Percentiles rank a stretch among this genome's conserved stretches.
These are phyloP conservation scores for Zymoseptoria tritici DNA, from an alignment of 2,329 filamentous ascomycete species.

Conservation along the genomic window DNA sequence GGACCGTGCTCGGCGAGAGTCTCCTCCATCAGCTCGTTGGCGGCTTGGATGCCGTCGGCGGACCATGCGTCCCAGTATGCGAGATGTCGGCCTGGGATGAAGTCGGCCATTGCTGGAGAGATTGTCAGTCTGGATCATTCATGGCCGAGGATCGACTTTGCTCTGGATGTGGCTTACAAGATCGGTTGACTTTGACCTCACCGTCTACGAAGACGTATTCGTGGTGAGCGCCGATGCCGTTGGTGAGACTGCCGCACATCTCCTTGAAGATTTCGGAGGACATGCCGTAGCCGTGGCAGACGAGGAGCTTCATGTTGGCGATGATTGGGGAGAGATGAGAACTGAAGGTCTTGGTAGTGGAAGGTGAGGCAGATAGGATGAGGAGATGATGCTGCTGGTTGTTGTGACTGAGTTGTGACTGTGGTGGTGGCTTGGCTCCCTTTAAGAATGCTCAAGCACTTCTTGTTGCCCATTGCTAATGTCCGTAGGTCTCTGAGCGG, in stretches of 20 bases:
- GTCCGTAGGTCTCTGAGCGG: background rate
- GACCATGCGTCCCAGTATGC: conserved; percentile 3
- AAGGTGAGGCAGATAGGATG: background rate
- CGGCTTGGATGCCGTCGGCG: background rate
- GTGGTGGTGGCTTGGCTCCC: background rate
- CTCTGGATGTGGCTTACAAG: background rate
- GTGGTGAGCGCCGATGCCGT: background rate
- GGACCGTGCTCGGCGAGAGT: background rate
- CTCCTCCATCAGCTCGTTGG: conserved; percentile 3
- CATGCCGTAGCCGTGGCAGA: conserved; percentile 3
- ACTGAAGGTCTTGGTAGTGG: background rate
- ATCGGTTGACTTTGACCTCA: conserved; percentile 3
- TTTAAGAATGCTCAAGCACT: background rate
- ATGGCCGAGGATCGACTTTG: background rate
- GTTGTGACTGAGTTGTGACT: background rate
- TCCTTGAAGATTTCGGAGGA: conserved; percentile 2
- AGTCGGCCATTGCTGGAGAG: conserved; percentile 2
- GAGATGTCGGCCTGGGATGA: conserved; percentile 2
- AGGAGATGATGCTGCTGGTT: background rate
- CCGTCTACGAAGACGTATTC: conserved; percentile 3
- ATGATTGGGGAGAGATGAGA: too few relatives aligned
- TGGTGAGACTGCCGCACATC: background rate
- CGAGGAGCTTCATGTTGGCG: background rate
- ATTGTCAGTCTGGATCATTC: background rate
- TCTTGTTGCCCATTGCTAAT: background rate